Evolutionary conservation across 2,329 filamentous ascomycete genomes (phyloP).

Genomic region (Rhinocladiella similis): DNA sequence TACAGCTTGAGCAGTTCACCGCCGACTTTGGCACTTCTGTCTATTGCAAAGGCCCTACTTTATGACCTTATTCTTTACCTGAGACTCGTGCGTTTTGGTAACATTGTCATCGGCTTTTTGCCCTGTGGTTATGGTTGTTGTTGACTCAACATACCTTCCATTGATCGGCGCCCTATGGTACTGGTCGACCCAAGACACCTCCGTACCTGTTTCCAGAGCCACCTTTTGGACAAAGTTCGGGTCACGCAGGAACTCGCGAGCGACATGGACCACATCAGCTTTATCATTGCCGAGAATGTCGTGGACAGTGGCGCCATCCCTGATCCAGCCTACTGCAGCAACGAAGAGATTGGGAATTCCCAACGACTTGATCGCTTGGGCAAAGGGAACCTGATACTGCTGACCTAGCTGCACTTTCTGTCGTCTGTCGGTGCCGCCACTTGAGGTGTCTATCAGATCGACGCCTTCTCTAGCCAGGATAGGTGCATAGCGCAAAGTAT

Average conservation of each 20-base stretch:
- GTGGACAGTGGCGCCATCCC: constrained; percentile 2
- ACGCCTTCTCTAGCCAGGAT: constrained; percentile 16
- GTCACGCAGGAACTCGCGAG: constrained; percentile 11
- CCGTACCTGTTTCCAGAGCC: constrained; percentile 1
- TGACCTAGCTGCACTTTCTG: constrained; percentile 44
- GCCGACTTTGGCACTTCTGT: no score
- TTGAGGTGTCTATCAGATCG: constrained; percentile 19
- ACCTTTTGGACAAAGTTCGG: constrained; percentile 14
- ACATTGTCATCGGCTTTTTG: constrained; percentile 8
- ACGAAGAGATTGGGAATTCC: not conserved
- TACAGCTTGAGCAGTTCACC: no score
- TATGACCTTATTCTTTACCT: not conserved
- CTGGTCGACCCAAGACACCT: constrained; percentile 11
- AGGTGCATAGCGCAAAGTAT: constrained; percentile 21
- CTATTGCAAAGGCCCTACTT: not conserved
- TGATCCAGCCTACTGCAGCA: constrained; percentile 11
- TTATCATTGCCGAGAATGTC: constrained; percentile 5
- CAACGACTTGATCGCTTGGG: constrained; percentile 66
- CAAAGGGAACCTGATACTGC: constrained; percentile 73
- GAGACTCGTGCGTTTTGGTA: constrained; percentile 3
- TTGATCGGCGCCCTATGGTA: constrained; percentile 12
- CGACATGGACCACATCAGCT: constrained; percentile 8
- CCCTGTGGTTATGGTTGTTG: constrained; percentile 12
- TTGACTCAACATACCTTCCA: constrained; percentile 9
- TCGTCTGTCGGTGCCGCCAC: constrained; percentile 10